Evolutionary conservation across 2,329 filamentous ascomycete genomes (phyloP).

Genomic region (Epichloe baconii): DNA sequence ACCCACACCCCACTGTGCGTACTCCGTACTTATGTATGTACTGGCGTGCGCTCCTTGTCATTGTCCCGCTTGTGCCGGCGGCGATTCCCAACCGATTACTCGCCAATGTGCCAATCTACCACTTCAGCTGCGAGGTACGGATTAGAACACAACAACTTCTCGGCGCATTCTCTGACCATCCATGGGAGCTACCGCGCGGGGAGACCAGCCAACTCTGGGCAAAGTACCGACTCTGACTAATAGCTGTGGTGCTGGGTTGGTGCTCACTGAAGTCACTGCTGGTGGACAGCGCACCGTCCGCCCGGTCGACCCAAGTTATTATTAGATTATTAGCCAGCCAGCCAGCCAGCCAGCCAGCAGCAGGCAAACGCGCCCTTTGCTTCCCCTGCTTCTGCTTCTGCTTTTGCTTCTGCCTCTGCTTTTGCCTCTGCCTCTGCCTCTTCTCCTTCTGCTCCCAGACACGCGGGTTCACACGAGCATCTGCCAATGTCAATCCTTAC

Average conservation of each 20-base stretch:
- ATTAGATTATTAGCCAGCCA: too few species aligned
- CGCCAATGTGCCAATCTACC: too few species aligned
- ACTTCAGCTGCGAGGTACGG: too few species aligned
- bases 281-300: background rate
- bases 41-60: too few species aligned
- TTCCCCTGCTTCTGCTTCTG: too few species aligned
- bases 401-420: background rate
- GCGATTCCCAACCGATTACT: too few species aligned
- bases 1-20: too few species aligned
- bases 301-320: background rate
- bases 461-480: background rate
- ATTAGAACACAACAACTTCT: too few species aligned
- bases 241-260: too few species aligned
- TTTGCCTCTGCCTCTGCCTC: background rate
- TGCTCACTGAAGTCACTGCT: background rate
- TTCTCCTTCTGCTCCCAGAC: background rate
- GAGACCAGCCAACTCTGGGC: background rate
- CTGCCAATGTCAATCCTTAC: conserved; percentile 5
- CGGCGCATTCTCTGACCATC: background rate
- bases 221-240: background rate
- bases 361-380: background rate
- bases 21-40: too few species aligned
- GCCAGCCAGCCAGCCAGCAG: too few species aligned
- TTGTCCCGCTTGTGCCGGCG: too few species aligned
- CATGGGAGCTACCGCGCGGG: background rate